Evolutionary conservation across 208 protist species (phyloP).

Genomic region (Zelonia costaricensis): DNA sequence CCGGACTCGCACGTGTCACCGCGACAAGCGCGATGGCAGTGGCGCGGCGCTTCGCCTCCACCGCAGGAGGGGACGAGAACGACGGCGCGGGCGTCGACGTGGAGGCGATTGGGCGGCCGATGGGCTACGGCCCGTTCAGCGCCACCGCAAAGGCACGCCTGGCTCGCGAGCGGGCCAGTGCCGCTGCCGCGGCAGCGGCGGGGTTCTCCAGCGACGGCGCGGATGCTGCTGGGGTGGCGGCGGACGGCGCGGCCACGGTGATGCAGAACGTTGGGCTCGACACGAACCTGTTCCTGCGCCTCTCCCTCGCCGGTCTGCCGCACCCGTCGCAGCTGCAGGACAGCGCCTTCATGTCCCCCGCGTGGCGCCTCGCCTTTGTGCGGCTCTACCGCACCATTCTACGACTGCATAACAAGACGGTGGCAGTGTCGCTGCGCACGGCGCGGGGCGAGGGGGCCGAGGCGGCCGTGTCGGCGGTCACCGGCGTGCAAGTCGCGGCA

Average conservation of each 20-base stretch:
- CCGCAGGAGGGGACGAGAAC: neutral
- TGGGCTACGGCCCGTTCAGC: slow-evolving; percentile 66
- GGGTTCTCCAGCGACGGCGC: neutral
- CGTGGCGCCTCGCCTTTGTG: slow-evolving; percentile 68
- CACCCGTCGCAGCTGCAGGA: slow-evolving; percentile 62
- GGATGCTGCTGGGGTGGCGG: no score
- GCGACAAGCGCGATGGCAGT: no score
- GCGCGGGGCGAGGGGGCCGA: slow-evolving; percentile 23
- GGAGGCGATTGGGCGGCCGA: slow-evolving; percentile 12
- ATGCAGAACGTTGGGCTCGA: slow-evolving; percentile 46
- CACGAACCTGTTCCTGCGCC: slow-evolving; percentile 56
- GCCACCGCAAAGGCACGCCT: slow-evolving; percentile 39
- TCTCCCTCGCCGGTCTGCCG: slow-evolving; percentile 54
- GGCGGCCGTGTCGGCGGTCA: slow-evolving; percentile 34
- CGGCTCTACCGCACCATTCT: slow-evolving; percentile 80
- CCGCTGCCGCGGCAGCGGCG: neutral
- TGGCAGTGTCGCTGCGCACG: slow-evolving; percentile 54
- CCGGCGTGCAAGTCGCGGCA: slow-evolving; percentile 21
- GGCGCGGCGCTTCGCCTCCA: slow-evolving; percentile 1
- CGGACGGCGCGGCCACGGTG: slow-evolving; percentile 22
- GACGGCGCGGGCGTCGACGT: neutral
- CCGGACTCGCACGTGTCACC: no score
- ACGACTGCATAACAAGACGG: slow-evolving; percentile 75
- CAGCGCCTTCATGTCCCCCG: slow-evolving; percentile 37
- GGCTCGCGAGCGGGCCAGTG: slow-evolving; percentile 6